Conservation (phyloP, 768 basidiomycete genomes). For the Baorangia bicolor region DNA sequence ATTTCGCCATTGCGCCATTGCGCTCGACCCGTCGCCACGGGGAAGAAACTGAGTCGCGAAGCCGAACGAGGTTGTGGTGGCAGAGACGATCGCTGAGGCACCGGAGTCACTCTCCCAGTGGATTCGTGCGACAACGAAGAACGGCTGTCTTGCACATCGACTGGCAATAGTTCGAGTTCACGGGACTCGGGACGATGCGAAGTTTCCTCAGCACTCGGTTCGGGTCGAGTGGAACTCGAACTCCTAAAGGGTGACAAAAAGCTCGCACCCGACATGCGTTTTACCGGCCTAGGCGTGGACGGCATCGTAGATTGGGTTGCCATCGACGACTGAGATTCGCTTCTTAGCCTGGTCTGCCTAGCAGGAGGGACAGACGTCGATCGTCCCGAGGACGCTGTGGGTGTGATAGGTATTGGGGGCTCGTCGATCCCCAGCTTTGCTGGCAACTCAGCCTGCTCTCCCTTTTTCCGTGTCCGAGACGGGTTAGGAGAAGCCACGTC, state of each 20-base stretch:
- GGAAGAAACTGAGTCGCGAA: constrained; percentile 25
- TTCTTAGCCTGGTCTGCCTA: constrained; percentile 8
- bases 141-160: constrained; percentile 21
- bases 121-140: constrained; percentile 22
- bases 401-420: background rate
- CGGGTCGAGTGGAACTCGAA: constrained; percentile 9
- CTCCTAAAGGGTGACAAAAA: constrained; percentile 29
- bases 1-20: constrained; percentile 25
- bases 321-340: constrained; percentile 27
- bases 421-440: constrained; percentile 25
- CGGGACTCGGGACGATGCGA: constrained; percentile 8
- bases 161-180: constrained; percentile 25
- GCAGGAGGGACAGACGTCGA: constrained; percentile 7
- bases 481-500: constrained; percentile 43
- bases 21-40: constrained; percentile 15
- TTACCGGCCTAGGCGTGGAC: constrained; percentile 18
- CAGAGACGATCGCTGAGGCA: constrained; percentile 13
- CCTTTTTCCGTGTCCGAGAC: constrained; percentile 24
- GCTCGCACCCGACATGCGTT: constrained; percentile 29
- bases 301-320: constrained; percentile 13
- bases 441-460: constrained; percentile 27
- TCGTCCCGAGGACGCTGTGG: background rate
- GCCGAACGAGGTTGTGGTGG: constrained; percentile 15
- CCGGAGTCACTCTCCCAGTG: constrained; percentile 11
- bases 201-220: constrained; percentile 10